Base-by-base conservation (phyloP, 2,329 filamentous ascomycete species). In the Pseudocercospora fijiensis region DNA sequence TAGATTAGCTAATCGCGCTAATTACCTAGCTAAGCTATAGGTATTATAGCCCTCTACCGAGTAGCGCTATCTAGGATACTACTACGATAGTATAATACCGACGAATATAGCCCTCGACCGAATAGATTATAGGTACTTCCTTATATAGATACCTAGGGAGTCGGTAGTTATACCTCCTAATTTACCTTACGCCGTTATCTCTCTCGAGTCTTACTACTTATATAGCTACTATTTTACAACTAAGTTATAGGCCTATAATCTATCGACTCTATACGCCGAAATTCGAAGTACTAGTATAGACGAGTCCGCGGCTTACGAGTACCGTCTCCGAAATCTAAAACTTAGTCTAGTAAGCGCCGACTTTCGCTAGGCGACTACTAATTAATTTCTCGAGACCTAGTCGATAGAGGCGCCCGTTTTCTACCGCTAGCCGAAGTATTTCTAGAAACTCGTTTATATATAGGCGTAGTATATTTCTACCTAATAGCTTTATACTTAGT, bases 21-120 rank as follows among this genome's bases (percentile, higher is more conserved):
- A 41, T 28, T 45, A 28, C 45, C 57, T 56, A 20, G 33, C 55
- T 18, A 59, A 63, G 45, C 49, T 63, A n/a, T 63, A 56, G 61
- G 30, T 63, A n/a, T 45, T 59, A 22, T 63, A 56, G 61, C 61
- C 61, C 53, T 63, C 61, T 45, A 63, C 61, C 16, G 61, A 63
- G 56, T 56, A 59, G 3, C 56, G 49, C 24, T 47, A 63, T 47
- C 57, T 59, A 13, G 26, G 27, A 22, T 6, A 24, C 18, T 61
- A 57, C 58, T 51, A 60, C 18, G 49, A 26, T 28, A n/a, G n/a
- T n/a, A n/a, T n/a, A n/a, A n/a, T n/a, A n/a, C 24, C 57, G 26
- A 64, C 62, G 28, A 52, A 57, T 30, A 27, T 10, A 26, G 62
- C 62, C 24, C 51, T 64, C 13, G n/a, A 20, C 13, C 26, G n/a